Evolutionary conservation across 1,284 basidiomycete species (phyloP), one percentile per base, ranked within the genome.

Genomic region (Melanopsichium pennsylvanicum): DNA sequence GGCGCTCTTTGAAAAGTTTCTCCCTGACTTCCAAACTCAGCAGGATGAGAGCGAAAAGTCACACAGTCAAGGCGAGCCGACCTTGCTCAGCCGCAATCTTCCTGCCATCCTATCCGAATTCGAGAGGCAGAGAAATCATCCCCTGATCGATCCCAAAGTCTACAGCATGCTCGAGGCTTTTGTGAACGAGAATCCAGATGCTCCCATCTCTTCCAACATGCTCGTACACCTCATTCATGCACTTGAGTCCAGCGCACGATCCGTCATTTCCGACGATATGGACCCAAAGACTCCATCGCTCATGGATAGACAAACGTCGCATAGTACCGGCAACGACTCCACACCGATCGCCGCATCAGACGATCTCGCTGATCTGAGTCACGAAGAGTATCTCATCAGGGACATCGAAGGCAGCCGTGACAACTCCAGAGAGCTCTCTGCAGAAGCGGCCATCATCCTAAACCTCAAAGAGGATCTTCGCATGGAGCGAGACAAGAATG

Each of bases 101-200:
- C 67, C 67, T 13, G 61, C 57, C 44, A 52, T 70, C 15, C 35
- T 70, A 19, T 50, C 61, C 40, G 61, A 64, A 15, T 70, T 70
- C 42, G 56, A 64, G 32, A 38, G 47, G 19, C 60, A 64, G 21
- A 42, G 60, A 11, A 61, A 54, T 2, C 61, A 45, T 22, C 61
- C 67, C 2, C 33, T 70, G 25, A 56, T 70, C 41, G 60, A 70
- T 16, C 51, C 67, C 5, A 56, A 55, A 19, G 52, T 56, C 16
- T 60, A 37, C 52, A 49, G 56, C 31, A 51, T 57, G 26, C 60
- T 70, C n/a, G 51, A 60, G 22, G 47, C 44, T 2, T 64, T 70
- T 36, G 55, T 43, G 34, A 49, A 43, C 8, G 47, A 60, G 45
- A 70, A 70, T 19, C 61, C 61, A 3, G 47, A 70, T 22, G 56